Evolutionary conservation across 371 early-diverging fungal species (phyloP).

Genomic region (Smittium culicis): DNA sequence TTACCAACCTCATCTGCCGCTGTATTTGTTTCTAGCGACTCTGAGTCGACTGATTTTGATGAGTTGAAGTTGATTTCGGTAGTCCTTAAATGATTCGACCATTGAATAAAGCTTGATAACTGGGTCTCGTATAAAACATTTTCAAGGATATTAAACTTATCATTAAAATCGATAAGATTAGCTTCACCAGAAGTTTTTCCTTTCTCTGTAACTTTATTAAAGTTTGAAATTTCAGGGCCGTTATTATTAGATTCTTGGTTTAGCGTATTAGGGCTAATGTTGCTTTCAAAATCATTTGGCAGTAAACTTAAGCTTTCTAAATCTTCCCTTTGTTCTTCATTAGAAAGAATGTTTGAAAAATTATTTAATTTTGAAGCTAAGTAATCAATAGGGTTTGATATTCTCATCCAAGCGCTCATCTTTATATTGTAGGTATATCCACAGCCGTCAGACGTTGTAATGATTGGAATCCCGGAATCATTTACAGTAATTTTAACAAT

Average conservation of each 20-base stretch:
- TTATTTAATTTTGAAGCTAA: constrained; percentile 4
- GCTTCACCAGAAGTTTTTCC: too few species aligned
- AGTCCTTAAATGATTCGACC: neutral
- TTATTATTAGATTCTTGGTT: too few species aligned
- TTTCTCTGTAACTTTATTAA: too few species aligned
- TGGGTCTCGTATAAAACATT: constrained; percentile 3
- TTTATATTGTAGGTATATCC: constrained; percentile 53
- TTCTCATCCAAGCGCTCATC: constrained; percentile 31
- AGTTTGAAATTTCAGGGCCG: too few species aligned
- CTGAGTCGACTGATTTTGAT: too few species aligned
- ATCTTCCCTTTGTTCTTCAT: neutral
- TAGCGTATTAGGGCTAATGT: too few species aligned
- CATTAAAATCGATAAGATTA: too few species aligned
- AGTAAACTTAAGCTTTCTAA: neutral
- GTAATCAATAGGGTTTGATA: constrained; percentile 2
- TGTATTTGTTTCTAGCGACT: too few species aligned
- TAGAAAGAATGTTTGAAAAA: neutral
- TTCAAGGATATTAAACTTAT: neutral
- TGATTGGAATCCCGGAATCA: constrained; percentile 49
- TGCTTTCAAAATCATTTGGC: too few species aligned
- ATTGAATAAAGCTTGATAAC: constrained; percentile 1
- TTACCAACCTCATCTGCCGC: too few species aligned
- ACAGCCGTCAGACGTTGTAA: constrained; percentile 54
- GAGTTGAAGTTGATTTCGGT: too few species aligned
- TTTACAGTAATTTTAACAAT: constrained; percentile 46